Evolutionary conservation across 192 early-diverging fungal species (phyloP).

Genomic region (Piromyces sp.): DNA sequence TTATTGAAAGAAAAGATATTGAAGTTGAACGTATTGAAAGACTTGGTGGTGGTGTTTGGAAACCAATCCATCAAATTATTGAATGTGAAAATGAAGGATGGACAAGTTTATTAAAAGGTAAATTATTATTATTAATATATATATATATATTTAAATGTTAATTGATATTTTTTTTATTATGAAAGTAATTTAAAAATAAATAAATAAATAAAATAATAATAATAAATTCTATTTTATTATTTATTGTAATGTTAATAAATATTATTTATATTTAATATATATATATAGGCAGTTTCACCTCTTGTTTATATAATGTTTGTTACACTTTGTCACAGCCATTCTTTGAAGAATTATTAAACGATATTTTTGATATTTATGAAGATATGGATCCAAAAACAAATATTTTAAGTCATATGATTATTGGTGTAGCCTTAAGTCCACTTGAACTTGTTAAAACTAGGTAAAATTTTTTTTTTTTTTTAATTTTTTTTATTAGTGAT

Average conservation of each 20-base stretch:
- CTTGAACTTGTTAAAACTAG: constrained; percentile 76
- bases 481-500: not conserved
- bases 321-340: constrained; percentile 37
- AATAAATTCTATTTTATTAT: no score
- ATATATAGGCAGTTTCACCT: not conserved
- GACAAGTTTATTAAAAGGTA: not conserved
- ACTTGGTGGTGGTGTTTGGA: not conserved
- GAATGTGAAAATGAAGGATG: not conserved
- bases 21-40: not conserved
- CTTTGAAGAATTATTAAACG: constrained; percentile 74
- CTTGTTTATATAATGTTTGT: not conserved
- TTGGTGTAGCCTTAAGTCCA: constrained; percentile 69
- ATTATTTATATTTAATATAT: no score
- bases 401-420: constrained; percentile 50
- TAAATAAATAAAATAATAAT: no score
- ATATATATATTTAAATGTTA: no score
- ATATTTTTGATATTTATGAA: constrained; percentile 78
- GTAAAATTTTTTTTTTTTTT: constrained; percentile 17
- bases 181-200: no score
- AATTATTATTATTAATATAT: no score
- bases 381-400: constrained; percentile 52
- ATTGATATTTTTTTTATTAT: no score
- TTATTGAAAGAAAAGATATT: not conserved
- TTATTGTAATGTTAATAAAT: no score
- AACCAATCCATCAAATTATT: not conserved